Base-by-base conservation (phyloP, 2,329 filamentous ascomycete species). In the Cercospora canescens region DNA sequence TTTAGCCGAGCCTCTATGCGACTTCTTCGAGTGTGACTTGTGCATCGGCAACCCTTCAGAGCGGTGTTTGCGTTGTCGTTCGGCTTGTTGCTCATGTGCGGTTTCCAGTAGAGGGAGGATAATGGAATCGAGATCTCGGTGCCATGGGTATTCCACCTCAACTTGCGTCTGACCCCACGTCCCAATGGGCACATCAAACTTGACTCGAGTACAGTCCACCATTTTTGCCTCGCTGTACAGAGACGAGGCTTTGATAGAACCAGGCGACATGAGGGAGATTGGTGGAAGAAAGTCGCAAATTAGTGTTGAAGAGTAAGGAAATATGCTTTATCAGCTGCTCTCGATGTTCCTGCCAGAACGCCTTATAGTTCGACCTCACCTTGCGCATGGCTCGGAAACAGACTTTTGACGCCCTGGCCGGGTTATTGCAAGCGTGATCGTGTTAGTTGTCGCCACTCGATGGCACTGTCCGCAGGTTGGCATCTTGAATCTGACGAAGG, bases 61-160 rank as follows among this genome's bases (percentile, higher is more conserved):
- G 24, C 55, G 55, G 18, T 67, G 65, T 52, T 67, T 63, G 3
- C 62, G 62, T 26, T 67, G 65, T 35, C 61, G 48, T 45, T 64
- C 65, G 16, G 62, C 61, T 60, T 67, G 65, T 8, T 58, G 57
- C 30, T 61, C 65, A 32, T 67, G 65, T 16, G 65, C 65, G 9
- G 61, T 57, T 26, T 67, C 65, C 48, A 67, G 61, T 21, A 67
- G 37, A 5, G 65, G 65, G 3, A 67, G 45, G 24, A 67, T 67
- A 57, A 67, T 67, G 30, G 61, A 64, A 32, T 67, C 65, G 24
- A 67, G 37, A 48, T 67, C 65, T 54, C 65, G 37, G 30, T 67
- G 61, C 65, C 65, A 67, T n/a, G 65, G 65, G 37, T 67, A 67
- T 37, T 67, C 65, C 14, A 67, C 65, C 55, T 67, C 65, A 5